Evolutionary conservation across 2,329 filamentous ascomycete genomes (phyloP).

Genomic region (Colletotrichum abscissum): DNA sequence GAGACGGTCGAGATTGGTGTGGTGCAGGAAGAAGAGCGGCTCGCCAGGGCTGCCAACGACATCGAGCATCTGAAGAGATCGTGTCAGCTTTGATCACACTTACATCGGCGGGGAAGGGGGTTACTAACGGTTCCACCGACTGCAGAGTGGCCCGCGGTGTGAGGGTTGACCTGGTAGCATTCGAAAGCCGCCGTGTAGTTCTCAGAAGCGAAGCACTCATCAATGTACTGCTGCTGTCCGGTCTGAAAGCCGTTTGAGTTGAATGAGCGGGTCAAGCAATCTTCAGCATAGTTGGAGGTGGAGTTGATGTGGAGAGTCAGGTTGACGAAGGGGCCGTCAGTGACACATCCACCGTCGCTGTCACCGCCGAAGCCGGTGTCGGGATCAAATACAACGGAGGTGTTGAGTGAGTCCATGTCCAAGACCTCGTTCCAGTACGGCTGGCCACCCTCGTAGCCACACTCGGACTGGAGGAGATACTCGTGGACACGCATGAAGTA

Average conservation of each 20-base stretch:
- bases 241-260: constrained; percentile 23
- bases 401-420: constrained; percentile 19
- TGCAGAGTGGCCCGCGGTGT: constrained; percentile 27
- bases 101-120: not conserved
- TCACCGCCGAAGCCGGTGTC: constrained; percentile 27
- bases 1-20: constrained; percentile 26
- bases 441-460: constrained; percentile 43
- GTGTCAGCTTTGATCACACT: too few relatives aligned
- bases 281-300: constrained; percentile 10
- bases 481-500: constrained; percentile 44
- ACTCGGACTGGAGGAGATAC: constrained; percentile 40
- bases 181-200: constrained; percentile 23
- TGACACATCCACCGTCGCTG: constrained; percentile 17
- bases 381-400: constrained; percentile 17
- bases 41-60: constrained; percentile 27
- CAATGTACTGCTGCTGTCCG: constrained; percentile 16
- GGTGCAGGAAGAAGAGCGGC: constrained; percentile 30
- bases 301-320: constrained; percentile 26
- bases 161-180: constrained; percentile 22
- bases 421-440: constrained; percentile 35
- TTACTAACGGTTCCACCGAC: constrained; percentile 26
- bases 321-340: constrained; percentile 27
- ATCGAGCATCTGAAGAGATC: constrained; percentile 18
- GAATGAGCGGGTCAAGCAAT: constrained; percentile 17
- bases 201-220: constrained; percentile 24